Conservation (phyloP, 2,329 filamentous ascomycete species). For the Arthrobotrys megalospora region DNA sequence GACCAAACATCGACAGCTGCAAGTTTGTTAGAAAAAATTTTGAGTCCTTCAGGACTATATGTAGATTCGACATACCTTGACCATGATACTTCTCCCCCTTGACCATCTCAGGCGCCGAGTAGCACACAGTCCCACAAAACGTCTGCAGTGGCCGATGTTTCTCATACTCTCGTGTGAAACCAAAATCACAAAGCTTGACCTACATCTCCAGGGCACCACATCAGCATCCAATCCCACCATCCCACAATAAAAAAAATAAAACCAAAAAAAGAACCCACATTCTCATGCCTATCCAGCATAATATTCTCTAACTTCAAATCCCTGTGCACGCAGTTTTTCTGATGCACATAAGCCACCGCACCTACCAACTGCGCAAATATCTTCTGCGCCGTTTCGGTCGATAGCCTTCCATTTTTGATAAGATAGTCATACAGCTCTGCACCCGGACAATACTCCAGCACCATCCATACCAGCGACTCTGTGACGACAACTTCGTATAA, state of each 20-base stretch:
- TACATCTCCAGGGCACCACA: constrained; percentile 14
- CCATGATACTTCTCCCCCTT: constrained; percentile 92
- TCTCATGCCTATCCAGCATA: constrained; percentile 93
- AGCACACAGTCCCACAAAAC: constrained; percentile 97
- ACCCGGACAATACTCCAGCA: constrained; percentile 94
- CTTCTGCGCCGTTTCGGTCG: constrained; percentile 88
- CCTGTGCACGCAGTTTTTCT: constrained; percentile 94
- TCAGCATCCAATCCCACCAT: neutral
- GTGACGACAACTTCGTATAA: constrained; percentile 99
- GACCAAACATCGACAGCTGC: constrained; percentile 99
- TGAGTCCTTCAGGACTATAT: neutral
- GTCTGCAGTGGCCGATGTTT: constrained; percentile 96
- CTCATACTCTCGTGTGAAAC: constrained; percentile 97
- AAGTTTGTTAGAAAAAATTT: constrained; percentile 66
- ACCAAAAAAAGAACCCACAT: constrained; percentile 67
- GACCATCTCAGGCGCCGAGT: constrained; percentile 97
- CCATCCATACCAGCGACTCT: constrained; percentile 93
- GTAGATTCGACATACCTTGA: constrained; percentile 62
- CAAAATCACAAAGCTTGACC: constrained; percentile 97
- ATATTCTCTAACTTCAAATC: constrained; percentile 98
- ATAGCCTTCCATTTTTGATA: constrained; percentile 85
- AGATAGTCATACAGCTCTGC: constrained; percentile 98
- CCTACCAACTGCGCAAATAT: constrained; percentile 97
- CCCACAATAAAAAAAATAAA: neutral
- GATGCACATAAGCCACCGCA: constrained; percentile 94